These are phyloP conservation scores for Russula vinacea DNA, from an alignment of 768 basidiomycete genomes.

Conservation along the genomic window DNA sequence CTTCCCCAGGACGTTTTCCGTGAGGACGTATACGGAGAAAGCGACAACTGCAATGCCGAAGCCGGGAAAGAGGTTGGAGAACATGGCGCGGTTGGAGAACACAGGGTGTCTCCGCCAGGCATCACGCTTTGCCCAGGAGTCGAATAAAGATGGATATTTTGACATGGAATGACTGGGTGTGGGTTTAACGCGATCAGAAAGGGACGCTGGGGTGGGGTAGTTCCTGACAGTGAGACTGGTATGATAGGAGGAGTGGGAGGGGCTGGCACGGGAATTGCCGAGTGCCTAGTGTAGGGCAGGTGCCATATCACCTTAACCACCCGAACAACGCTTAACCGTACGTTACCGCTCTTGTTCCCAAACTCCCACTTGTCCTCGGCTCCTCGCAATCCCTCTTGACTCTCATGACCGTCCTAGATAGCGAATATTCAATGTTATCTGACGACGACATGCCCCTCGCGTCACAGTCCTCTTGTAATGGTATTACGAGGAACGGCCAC, in stretches of 20 bases:
- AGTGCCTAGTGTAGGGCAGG: constrained; percentile 56
- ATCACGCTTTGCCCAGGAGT: constrained; percentile 92
- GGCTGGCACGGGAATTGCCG: constrained; percentile 18
- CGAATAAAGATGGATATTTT: constrained; percentile 69
- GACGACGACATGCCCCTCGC: constrained; percentile 53
- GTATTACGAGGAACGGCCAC: constrained; percentile 40
- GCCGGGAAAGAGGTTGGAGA: constrained; percentile 89
- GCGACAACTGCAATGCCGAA: constrained; percentile 91
- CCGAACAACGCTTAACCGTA: constrained; percentile 25
- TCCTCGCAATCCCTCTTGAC: neutral
- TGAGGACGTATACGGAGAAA: constrained; percentile 87
- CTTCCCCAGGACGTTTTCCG: constrained; percentile 58
- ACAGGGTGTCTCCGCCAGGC: constrained; percentile 91
- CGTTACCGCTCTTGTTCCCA: constrained; percentile 27
- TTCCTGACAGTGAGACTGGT: neutral
- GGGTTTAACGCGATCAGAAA: neutral
- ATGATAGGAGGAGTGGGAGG: constrained; percentile 1
- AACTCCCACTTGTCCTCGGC: constrained; percentile 16
- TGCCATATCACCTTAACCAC: constrained; percentile 36
- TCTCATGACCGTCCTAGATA: constrained; percentile 21
- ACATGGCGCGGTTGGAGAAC: constrained; percentile 83
- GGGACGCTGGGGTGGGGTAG: neutral
- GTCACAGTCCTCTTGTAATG: constrained; percentile 37
- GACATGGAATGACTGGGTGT: constrained; percentile 21
- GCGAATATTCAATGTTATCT: constrained; percentile 51